These are phyloP conservation scores for Cordyceps cateniannulata DNA, from an alignment of 2,329 filamentous ascomycete species.

Conservation along the genomic window DNA sequence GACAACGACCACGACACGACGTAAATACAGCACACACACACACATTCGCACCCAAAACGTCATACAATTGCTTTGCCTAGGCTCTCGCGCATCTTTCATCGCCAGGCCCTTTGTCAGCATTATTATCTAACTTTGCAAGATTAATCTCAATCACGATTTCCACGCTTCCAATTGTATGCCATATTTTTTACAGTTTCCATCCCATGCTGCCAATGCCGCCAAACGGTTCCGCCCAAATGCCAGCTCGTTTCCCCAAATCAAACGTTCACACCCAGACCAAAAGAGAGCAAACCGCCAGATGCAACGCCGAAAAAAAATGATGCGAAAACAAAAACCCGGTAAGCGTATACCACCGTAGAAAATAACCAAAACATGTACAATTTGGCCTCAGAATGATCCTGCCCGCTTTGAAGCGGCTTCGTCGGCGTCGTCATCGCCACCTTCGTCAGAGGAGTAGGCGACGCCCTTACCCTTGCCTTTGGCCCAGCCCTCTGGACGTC, in stretches of 20 bases:
- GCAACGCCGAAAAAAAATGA: not conserved
- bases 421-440: slow-evolving; percentile 24
- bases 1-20: not conserved
- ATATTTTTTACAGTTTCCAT: not conserved
- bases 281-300: not conserved
- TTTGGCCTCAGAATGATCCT: slow-evolving; percentile 34
- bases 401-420: slow-evolving; percentile 27
- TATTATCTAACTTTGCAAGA: not conserved
- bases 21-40: not conserved
- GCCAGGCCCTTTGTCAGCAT: not conserved
- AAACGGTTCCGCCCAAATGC: not conserved
- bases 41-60: not conserved
- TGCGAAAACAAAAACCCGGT: not conserved
- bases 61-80: not conserved
- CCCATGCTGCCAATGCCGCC: not conserved
- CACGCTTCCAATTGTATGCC: not conserved
- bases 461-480: slow-evolving; percentile 43
- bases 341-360: not conserved
- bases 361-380: not conserved
- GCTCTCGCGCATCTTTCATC: not conserved
- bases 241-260: not conserved
- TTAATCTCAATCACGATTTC: not conserved
- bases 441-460: slow-evolving; percentile 30
- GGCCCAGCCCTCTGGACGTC: slow-evolving; percentile 26
- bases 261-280: not conserved